phyloP scores from a whole-genome alignment of 2,329 filamentous ascomycete species.

The Colletotrichum camelliae region DNA sequence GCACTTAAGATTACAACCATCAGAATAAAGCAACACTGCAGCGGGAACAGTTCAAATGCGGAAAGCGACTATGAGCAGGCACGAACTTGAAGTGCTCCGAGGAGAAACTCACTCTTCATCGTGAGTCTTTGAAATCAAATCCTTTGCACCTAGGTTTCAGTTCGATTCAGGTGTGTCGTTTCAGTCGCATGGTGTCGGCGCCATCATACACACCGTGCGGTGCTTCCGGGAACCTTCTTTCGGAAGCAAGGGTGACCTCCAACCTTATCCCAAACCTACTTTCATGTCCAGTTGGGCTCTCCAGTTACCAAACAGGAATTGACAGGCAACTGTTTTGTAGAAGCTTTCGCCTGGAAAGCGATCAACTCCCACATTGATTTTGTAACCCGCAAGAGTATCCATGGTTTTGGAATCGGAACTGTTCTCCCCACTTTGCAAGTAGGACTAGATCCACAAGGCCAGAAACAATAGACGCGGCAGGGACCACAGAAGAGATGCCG shows the following conservation, averaged over 20 bases:
- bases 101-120: not conserved
- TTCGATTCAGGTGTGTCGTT: not conserved
- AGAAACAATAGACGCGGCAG: rapidly evolving
- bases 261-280: not conserved
- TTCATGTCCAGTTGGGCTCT: not conserved
- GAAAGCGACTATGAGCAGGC: not conserved
- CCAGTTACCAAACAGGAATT: not conserved
- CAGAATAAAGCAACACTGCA: too few relatives aligned
- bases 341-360: not conserved
- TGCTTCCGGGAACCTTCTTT: not conserved
- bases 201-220: not conserved
- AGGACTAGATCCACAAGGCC: rapidly evolving
- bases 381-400: not conserved
- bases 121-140: not conserved
- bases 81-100: rapidly evolving
- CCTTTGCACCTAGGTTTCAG: not conserved
- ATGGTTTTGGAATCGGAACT: not conserved
- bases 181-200: not conserved
- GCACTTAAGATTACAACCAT: not conserved
- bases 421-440: not conserved
- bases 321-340: not conserved
- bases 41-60: too few relatives aligned
- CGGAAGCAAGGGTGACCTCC: not conserved
- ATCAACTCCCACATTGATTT: not conserved
- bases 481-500: not conserved